Evolutionary conservation across 2,329 filamentous ascomycete genomes (phyloP).

Genomic region (Calonectria ilicicola): DNA sequence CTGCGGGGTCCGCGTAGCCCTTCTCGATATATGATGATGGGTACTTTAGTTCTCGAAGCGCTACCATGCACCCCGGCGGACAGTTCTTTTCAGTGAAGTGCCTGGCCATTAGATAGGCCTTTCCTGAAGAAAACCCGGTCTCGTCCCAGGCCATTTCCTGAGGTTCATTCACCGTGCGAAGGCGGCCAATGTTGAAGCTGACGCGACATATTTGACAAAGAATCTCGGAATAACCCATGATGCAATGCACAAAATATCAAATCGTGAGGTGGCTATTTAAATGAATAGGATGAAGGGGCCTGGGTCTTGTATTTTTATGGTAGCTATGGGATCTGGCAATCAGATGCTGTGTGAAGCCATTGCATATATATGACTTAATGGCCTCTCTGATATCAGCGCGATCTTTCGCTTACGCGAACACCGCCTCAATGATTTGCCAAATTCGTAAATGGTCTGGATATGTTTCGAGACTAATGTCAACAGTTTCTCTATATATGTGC

Average conservation of each 20-base stretch:
- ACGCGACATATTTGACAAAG: constrained; percentile 43
- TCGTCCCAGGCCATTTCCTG: constrained; percentile 30
- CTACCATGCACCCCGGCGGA: neutral
- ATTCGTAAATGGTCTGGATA: neutral
- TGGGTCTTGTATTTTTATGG: neutral
- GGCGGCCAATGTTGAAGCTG: constrained; percentile 44
- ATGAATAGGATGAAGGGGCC: neutral
- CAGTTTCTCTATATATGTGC: neutral
- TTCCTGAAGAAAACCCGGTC: neutral
- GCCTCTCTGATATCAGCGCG: neutral
- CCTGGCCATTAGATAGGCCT: constrained; percentile 14
- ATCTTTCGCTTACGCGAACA: neutral
- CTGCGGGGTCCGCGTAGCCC: neutral
- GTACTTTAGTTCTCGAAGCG: neutral
- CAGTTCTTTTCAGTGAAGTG: neutral
- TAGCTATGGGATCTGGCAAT: neutral
- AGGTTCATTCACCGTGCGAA: constrained; percentile 36
- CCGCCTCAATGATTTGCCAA: neutral
- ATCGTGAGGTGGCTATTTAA: too few relatives aligned
- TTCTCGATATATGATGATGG: neutral
- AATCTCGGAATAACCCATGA: constrained; percentile 32
- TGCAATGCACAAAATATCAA: neutral
- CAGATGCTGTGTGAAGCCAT: too few relatives aligned
- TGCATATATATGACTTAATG: neutral
- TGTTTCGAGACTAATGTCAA: neutral